phyloP scores from a whole-genome alignment of 257 asterid species.

The Lithospermum erythrorhizon region DNA sequence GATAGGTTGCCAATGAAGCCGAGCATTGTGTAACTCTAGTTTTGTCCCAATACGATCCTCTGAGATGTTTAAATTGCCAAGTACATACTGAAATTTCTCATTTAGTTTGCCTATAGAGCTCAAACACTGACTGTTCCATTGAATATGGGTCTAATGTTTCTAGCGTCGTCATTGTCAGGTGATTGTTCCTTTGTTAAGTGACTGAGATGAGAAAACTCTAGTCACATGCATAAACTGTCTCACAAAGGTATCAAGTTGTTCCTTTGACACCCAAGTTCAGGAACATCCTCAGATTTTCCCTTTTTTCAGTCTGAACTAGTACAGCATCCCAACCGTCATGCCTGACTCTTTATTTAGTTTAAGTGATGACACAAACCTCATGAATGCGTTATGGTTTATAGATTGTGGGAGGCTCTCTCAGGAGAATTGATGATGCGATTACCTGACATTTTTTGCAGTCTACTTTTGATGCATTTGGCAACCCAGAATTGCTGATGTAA shows the following conservation, averaged over 20 bases:
- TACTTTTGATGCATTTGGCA: slow-evolving; percentile 91
- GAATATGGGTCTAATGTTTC: neutral
- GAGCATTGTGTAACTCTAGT: slow-evolving; percentile 86
- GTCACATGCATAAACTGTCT: slow-evolving; percentile 94
- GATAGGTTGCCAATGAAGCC: no score
- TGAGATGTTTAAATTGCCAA: slow-evolving; percentile 88
- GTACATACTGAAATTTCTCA: slow-evolving; percentile 14
- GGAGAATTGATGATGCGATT: slow-evolving; percentile 72
- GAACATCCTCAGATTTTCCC: neutral
- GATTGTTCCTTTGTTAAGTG: slow-evolving; percentile 83
- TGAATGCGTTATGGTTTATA: slow-evolving; percentile 24
- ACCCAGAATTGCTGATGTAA: slow-evolving; percentile 95
- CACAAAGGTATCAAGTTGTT: slow-evolving; percentile 83
- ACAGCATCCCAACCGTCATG: neutral
- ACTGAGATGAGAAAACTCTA: slow-evolving; percentile 96
- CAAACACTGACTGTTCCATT: no score
- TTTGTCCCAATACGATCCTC: slow-evolving; percentile 72
- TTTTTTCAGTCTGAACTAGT: neutral
- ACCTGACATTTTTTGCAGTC: slow-evolving; percentile 88
- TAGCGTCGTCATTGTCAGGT: slow-evolving; percentile 41
- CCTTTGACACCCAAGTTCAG: no score
- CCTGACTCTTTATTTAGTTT: slow-evolving; percentile 7
- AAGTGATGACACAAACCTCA: slow-evolving; percentile 8
- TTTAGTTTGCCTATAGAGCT: no score
- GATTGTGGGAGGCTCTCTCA: slow-evolving; percentile 92